Evolutionary conservation across 2,329 filamentous ascomycete genomes (phyloP), one percentile per base, ranked within the genome.

Genomic region (Aspergillus sp.): DNA sequence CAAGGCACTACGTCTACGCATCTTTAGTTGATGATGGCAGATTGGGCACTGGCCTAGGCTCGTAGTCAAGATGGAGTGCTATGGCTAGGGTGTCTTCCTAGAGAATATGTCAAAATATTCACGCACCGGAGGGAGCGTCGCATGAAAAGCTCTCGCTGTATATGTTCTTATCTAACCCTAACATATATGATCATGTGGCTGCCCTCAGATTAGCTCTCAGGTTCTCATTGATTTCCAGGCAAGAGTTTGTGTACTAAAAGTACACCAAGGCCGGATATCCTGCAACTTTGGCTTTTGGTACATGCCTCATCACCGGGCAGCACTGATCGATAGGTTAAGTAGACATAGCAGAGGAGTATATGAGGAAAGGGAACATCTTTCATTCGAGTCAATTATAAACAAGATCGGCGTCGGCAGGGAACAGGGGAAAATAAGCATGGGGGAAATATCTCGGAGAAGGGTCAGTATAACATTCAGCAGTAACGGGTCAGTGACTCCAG

Each of bases 131-230:
- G 9, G 31, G 3, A 38, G 31, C 3, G 31, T 11, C 34, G 15
- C 11, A 41, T 41, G 3, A 41, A 15, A 15, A 15, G 5, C 11
- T 41, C 15, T 41, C 11, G 25, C 19, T 54, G 22, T 13, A 38
- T n/a, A 47, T 41, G 15, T 19, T 57, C 22, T 19, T 17, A 57
- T 5, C 43, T 6, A 38, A 45, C 13, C 30, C 38, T 22, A 31
- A 43, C 23, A 53, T 38, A 11, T 19, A 28, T n/a, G 15, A 52
- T 47, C 23, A 19, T 30, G 31, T 22, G 59, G 59, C 47, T 64
- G 72, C 72, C 76, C 76, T 79, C 77, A 76, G 78, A 79, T 79
- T 77, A 79, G 78, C 78, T 80, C 78, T 79, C 78, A 70, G 67
- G 76, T 79, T 77, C 70, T 77, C 78, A 80, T 71, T 58, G 76